Base-by-base conservation (phyloP, 306 rosid species). In the Senna tora region DNA sequence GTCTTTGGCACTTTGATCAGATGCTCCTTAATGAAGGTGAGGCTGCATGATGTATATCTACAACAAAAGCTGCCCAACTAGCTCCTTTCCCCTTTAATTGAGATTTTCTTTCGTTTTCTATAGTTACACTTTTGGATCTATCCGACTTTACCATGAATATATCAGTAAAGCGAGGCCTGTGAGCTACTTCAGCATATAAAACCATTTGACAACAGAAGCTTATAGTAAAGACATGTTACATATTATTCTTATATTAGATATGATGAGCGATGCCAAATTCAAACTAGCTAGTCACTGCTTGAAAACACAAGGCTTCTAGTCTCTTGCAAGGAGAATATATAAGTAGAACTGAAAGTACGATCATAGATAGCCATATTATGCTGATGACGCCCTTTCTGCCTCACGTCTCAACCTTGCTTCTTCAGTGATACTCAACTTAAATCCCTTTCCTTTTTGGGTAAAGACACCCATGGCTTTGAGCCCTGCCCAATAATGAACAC, bases 381-480 rank as follows among this genome's bases (percentile, higher is more conserved):
- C 45, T 21, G 38, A 25, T 9, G 66, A 22, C n/a, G 56, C 67
- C 56, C 28, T 69, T 50, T 73, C 81, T 38, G 83, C 72, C 30
- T 79, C 74, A 65, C 73, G 81, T 67, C 91, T 81, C 86, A 73
- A 73, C 74, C 81, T 86, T 6, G 84, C 86, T 80, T 86, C 88
- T 64, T 86, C 90, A 68, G 85, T 74, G 75, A 88, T 88, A 33
- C 80, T 22, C 25, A 85, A 62, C 79, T 85, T 85, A 41, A 85
- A 71, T 70, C 92, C 92, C 71, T 81, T 88, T 7, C 88, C 88
- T 79, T 81, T 84, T 81, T 84, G 2, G 86, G 84, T 16, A 86
- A 77, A 25, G 84, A 38, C 0, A 79, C 66, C 88, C 83, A 78
- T n/a, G 84, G 86, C 54, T 79, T 86, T 21, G 79, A 25, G 0